Base-by-base conservation (phyloP, 495 filamentous ascomycete species). In the Penicillium salamii region DNA sequence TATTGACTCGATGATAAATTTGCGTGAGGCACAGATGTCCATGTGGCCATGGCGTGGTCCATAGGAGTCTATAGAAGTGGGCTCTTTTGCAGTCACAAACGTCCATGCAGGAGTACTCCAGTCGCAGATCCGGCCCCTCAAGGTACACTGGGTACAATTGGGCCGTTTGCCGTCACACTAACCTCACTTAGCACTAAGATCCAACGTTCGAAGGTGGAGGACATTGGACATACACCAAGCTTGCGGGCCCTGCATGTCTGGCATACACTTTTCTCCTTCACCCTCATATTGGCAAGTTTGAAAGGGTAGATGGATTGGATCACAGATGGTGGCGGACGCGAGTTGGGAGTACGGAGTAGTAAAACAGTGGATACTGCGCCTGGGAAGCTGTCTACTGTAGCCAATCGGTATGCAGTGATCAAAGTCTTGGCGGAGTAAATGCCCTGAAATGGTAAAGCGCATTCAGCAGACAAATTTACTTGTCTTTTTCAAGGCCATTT, bases 111-210 rank as follows among this genome's bases (percentile, higher is more conserved):
- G 31, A 23, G 24, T 46, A 36, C 59, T 57, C 9, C 61, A 58
- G 14, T 51, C 49, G 26, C 61, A 65, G 2, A 20, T 34, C 32
- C 53, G 42, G 3, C 58, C 53, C 7, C 58, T 51, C 13, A 55
- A 42, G 11, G 46, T 28, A 29, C 61, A 61, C 34, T 65, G 61
- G 40, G 45, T 53, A 26, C 61, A 65, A 28, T 8, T 44, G 5
- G 61, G 61, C 9, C 24, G 49, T 31, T 61, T 61, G 9, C 61
- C 58, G 50, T 65, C 58, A 24, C 61, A 65, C 61, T 65, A 32
- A 32, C 29, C n/a, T 32, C 11, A 3, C 7, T 32, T 32, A 32
- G 26, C 6, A 7, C 24, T 21, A 14, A n/a, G 15, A 11, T 49
- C 19, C 32, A 26, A 39, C 1, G 18, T 31, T 17, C 7, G 12